Conservation (phyloP, 164 flowering plant species). For the Vitis vinifera region ASM3070453v1 NC_081807.1:5455001-5455500, state of each 20-base stretch:
- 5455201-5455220: conserved; percentile 51
- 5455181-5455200: conserved; percentile 53
- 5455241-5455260: conserved; percentile 81
- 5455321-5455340: conserved; percentile 70
- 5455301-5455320: conserved; percentile 65
- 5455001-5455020: conserved; percentile 57
- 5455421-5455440: conserved; percentile 83
- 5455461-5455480: conserved; percentile 77
- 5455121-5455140: conserved; percentile 48
- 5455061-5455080: conserved; percentile 59
- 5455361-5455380: conserved; percentile 70
- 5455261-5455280: conserved; percentile 61
- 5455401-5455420: conserved; percentile 59
- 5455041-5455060: conserved; percentile 82
- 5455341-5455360: conserved; percentile 50
- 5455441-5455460: conserved; percentile 76
- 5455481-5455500: conserved; percentile 56
- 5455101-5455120: conserved; percentile 44
- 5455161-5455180: conserved; percentile 67
- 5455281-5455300: conserved; percentile 87
- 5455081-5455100: conserved; percentile 48
- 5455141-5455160: conserved; percentile 33
- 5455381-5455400: conserved; percentile 48
- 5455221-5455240: conserved; percentile 51
- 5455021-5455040: conserved; percentile 74